phyloP scores from a whole-genome alignment of 176 grass and related monocot species.

The Areca catechu region DNA sequence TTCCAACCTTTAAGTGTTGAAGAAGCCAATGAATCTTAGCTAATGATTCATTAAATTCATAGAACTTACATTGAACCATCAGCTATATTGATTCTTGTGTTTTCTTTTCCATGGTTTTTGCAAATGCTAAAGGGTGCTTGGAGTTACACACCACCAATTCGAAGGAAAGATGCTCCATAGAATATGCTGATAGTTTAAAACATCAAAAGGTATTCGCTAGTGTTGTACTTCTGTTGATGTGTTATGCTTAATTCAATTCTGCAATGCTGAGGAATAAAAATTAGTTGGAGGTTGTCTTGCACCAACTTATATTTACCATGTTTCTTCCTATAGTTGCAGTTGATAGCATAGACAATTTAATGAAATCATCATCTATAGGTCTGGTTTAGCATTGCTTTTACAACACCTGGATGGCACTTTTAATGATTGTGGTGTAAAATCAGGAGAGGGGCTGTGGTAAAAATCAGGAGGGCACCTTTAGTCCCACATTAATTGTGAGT shows the following conservation, averaged over 20 bases:
- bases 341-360: too few relatives aligned
- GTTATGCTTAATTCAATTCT: neutral
- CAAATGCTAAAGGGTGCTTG: conserved; percentile 41
- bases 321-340: too few relatives aligned
- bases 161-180: conserved; percentile 33
- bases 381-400: too few relatives aligned
- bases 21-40: too few relatives aligned
- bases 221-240: neutral
- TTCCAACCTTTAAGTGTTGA: too few relatives aligned
- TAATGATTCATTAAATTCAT: neutral
- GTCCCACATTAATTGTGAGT: too few relatives aligned
- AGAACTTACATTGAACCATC: neutral
- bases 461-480: too few relatives aligned
- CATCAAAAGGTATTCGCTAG: conserved; percentile 36
- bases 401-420: too few relatives aligned
- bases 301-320: too few relatives aligned
- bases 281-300: neutral
- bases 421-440: too few relatives aligned
- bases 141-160: conserved; percentile 6
- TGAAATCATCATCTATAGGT: too few relatives aligned
- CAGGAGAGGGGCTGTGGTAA: too few relatives aligned
- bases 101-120: conserved; percentile 11
- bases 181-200: conserved; percentile 23
- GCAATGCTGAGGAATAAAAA: neutral
- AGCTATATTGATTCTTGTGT: neutral